phyloP scores from a whole-genome alignment of 345 rosid species.

The Kandelia obovata region DNA sequence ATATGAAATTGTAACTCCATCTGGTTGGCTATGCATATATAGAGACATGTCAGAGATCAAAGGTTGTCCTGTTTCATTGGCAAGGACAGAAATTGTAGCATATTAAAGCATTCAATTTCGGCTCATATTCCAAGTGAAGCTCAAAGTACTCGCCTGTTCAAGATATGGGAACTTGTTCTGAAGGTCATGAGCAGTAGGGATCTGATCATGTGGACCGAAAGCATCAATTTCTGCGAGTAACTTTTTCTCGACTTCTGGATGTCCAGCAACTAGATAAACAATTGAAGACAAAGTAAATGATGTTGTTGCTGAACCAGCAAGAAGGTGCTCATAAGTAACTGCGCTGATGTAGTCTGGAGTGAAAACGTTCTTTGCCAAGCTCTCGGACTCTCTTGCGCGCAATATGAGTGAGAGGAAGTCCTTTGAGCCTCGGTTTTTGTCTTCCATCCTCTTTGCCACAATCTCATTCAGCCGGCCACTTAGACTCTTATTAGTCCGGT shows the following conservation, averaged over 20 bases:
- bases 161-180: conserved; percentile 72
- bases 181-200: conserved; percentile 63
- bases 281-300: conserved; percentile 71
- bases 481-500: conserved; percentile 50
- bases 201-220: conserved; percentile 50
- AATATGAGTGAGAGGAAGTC: conserved; percentile 73
- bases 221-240: conserved; percentile 68
- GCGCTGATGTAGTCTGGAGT: conserved; percentile 74
- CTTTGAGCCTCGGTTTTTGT: conserved; percentile 46
- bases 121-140: background rate
- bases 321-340: conserved; percentile 85
- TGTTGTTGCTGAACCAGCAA: conserved; percentile 90
- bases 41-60: background rate
- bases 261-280: conserved; percentile 66
- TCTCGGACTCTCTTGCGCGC: conserved; percentile 62
- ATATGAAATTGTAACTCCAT: conserved; percentile 3
- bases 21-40: background rate
- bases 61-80: background rate
- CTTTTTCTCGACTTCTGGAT: conserved; percentile 66
- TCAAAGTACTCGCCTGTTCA: conserved; percentile 51
- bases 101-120: background rate
- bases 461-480: conserved; percentile 65
- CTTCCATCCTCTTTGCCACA: conserved; percentile 58
- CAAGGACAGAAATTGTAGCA: background rate
- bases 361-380: conserved; percentile 43